phyloP scores from a whole-genome alignment of 1,284 basidiomycete genomes.

The Serendipita sp. region DNA sequence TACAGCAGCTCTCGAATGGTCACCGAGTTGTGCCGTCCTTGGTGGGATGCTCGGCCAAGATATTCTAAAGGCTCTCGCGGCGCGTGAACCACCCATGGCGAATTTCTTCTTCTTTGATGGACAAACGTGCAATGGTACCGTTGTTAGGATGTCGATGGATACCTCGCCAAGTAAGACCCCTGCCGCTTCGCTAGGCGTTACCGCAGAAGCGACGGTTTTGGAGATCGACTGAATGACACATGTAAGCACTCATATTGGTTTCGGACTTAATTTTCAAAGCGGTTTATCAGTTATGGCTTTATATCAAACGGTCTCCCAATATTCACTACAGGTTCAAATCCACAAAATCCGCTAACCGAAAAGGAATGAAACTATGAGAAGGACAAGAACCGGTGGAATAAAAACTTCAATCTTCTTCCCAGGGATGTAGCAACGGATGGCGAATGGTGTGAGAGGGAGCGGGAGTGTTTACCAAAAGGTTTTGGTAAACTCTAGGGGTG shows the following conservation, averaged over 20 bases:
- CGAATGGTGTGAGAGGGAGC: background rate
- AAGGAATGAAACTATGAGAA: background rate
- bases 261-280: too few relatives aligned
- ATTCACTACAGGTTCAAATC: background rate
- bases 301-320: background rate
- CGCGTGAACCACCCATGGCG: slow-evolving; percentile 79
- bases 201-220: background rate
- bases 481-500: background rate
- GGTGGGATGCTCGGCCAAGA: slow-evolving; percentile 93
- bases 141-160: slow-evolving; percentile 37
- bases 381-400: background rate
- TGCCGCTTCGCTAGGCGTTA: background rate
- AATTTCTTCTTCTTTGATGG: slow-evolving; percentile 90
- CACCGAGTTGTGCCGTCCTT: slow-evolving; percentile 80
- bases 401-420: too few relatives aligned
- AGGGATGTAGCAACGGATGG: too few relatives aligned
- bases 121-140: slow-evolving; percentile 58
- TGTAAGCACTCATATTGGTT: background rate
- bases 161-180: background rate
- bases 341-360: background rate
- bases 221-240: slow-evolving; percentile 3
- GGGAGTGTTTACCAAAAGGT: background rate
- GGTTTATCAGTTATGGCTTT: background rate
- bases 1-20: slow-evolving; percentile 74
- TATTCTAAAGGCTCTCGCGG: slow-evolving; percentile 80